Percentiles rank a stretch among this genome's conserved stretches.
Evolutionary conservation across 75 land plant genomes (phyloP).

Genomic region (Larix kaempferi): DNA sequence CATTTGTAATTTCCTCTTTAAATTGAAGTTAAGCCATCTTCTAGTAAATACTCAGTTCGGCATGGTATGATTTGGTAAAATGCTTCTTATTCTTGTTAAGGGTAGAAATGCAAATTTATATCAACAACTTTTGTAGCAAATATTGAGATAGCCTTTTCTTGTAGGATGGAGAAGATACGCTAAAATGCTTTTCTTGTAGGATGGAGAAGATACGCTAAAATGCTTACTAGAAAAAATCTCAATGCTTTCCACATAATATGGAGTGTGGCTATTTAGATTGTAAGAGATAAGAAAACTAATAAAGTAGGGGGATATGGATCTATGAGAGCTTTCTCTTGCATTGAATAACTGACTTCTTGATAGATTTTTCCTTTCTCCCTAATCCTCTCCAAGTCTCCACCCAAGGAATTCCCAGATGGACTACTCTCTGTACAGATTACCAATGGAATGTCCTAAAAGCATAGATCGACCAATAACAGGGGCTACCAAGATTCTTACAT

Average conservation of each 20-base stretch:
- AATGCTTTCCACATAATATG: background rate
- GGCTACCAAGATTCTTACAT: no score
- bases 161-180: background rate
- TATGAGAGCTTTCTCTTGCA: constrained; percentile 83
- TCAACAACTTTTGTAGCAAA: background rate
- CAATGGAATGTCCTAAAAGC: no score
- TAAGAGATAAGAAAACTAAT: constrained; percentile 94
- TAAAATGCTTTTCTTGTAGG: background rate
- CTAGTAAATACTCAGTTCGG: background rate
- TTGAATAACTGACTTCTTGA: no score
- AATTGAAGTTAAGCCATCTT: background rate
- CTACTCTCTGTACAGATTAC: no score
- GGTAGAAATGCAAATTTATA: background rate
- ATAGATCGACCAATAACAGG: no score
- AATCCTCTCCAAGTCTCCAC: no score
- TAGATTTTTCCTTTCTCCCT: no score
- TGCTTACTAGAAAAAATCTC: background rate
- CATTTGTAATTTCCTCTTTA: no score
- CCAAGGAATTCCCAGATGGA: no score
- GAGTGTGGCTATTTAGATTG: constrained; percentile 45
- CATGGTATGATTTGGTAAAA: background rate
- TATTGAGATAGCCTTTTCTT: background rate
- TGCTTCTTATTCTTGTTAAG: background rate
- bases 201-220: background rate
- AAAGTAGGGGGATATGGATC: constrained; percentile 96